These are phyloP conservation scores for Coniochaeta hoffmannii DNA, from an alignment of 2,329 filamentous ascomycete species.

Conservation along the genomic window DNA sequence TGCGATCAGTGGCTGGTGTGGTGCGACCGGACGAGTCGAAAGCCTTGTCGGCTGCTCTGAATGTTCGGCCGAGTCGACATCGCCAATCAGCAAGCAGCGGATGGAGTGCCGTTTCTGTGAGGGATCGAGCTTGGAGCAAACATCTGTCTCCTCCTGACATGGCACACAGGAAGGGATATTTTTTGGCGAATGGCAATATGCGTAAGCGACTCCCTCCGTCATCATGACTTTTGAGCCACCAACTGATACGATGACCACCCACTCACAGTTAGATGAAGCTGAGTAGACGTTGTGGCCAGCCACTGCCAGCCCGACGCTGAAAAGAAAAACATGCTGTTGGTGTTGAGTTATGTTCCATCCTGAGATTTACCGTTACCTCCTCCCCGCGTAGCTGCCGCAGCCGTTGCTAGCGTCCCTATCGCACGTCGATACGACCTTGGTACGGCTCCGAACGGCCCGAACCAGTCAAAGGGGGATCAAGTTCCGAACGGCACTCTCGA, in stretches of 20 bases:
- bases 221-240: background rate
- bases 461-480: background rate
- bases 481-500: background rate
- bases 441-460: background rate
- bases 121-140: background rate
- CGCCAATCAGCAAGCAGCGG: background rate
- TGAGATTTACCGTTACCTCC: background rate
- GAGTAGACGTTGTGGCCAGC: background rate
- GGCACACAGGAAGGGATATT: conserved; percentile 1
- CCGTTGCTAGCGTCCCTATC: background rate
- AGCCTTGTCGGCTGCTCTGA: background rate
- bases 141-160: background rate
- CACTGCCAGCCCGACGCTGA: no score
- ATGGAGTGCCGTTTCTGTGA: background rate
- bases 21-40: background rate
- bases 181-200: background rate
- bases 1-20: background rate
- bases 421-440: background rate
- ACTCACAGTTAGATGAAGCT: background rate
- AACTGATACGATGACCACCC: background rate
- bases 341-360: background rate
- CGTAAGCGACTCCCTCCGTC: background rate
- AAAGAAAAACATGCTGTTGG: background rate
- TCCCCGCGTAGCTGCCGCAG: no score
- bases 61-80: background rate